Percentiles rank a stretch among this genome's conserved stretches.
Conservation (phyloP, 2,329 filamentous ascomycete genomes). For the Xylariaceae sp. region DNA sequence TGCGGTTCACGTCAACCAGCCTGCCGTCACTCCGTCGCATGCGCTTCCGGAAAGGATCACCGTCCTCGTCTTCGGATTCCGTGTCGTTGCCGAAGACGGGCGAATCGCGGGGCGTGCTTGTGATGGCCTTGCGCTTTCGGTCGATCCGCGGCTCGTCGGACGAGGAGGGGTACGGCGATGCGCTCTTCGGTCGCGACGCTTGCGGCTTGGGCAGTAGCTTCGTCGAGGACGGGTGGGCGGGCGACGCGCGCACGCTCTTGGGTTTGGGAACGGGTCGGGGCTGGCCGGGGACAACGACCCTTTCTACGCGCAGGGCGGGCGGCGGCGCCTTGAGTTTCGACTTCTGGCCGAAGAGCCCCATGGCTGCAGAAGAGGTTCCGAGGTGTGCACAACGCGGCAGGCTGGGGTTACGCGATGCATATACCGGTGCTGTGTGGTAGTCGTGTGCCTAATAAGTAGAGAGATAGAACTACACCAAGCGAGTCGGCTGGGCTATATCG, state of each 20-base stretch:
- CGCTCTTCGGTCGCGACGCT: slow-evolving; percentile 37
- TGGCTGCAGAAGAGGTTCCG: slow-evolving; percentile 21
- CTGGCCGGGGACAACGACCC: slow-evolving; percentile 42
- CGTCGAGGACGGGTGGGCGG: slow-evolving; percentile 29
- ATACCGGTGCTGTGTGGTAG: neutral
- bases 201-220: slow-evolving; percentile 42
- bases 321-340: slow-evolving; percentile 50
- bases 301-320: slow-evolving; percentile 50
- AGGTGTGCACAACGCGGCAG: neutral
- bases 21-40: slow-evolving; percentile 42
- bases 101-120: slow-evolving; percentile 38
- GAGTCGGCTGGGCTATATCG: slow-evolving; percentile 2
- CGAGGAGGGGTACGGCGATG: slow-evolving; percentile 36
- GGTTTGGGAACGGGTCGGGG: slow-evolving; percentile 25
- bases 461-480: neutral
- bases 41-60: slow-evolving; percentile 51
- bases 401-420: neutral
- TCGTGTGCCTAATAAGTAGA: neutral
- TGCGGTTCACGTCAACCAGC: slow-evolving; percentile 45
- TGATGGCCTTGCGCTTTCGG: slow-evolving; percentile 48
- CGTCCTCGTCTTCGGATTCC: slow-evolving; percentile 47
- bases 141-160: slow-evolving; percentile 29
- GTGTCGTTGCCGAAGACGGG: slow-evolving; percentile 48
- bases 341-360: slow-evolving; percentile 43
- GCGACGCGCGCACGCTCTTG: slow-evolving; percentile 23